Percentiles rank a stretch among this genome's conserved stretches.
These are phyloP conservation scores for Sugiyamaella floridensis DNA, from an alignment of 805 yeast species.

Conservation along the genomic window DNA sequence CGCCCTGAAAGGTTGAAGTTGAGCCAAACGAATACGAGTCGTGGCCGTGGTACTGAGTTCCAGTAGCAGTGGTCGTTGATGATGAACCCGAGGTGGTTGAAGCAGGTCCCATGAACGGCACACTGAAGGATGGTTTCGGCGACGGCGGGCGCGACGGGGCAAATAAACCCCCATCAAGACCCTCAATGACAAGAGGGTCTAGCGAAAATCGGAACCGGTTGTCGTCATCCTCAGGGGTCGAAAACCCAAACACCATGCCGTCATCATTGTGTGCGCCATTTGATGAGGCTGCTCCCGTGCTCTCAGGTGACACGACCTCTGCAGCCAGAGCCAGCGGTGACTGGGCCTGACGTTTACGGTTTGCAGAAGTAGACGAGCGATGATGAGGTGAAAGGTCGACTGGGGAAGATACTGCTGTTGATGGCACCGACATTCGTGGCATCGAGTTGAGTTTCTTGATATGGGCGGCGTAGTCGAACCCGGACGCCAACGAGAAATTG, in stretches of 20 bases:
- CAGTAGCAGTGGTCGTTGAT: neutral
- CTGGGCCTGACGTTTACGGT: slow-evolving; percentile 12
- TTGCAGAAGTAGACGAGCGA: neutral
- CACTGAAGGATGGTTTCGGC: slow-evolving; percentile 1
- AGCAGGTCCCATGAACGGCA: neutral
- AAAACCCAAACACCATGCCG: slow-evolving; percentile 10
- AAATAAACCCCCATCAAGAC: slow-evolving; percentile 29
- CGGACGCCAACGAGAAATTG: neutral
- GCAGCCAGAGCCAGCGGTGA: slow-evolving; percentile 12
- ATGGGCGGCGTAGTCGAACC: slow-evolving; percentile 57
- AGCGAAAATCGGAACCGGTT: slow-evolving; percentile 35
- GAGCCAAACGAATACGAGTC: neutral
- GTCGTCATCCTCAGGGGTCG: slow-evolving; percentile 14
- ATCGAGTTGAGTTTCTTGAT: slow-evolving; percentile 47
- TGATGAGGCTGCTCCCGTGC: neutral
- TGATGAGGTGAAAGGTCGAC: neutral
- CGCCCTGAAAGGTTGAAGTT: neutral
- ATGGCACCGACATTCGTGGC: neutral
- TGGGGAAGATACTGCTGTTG: neutral
- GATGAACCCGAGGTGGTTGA: neutral
- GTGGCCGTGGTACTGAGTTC: neutral
- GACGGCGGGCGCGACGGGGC: slow-evolving; percentile 11
- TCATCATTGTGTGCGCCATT: slow-evolving; percentile 3
- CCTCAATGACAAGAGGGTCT: slow-evolving; percentile 46
- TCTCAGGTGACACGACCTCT: slow-evolving; percentile 7